phyloP scores from a whole-genome alignment of 2,329 filamentous ascomycete genomes.

The Hymenoscyphus albidus region DNA sequence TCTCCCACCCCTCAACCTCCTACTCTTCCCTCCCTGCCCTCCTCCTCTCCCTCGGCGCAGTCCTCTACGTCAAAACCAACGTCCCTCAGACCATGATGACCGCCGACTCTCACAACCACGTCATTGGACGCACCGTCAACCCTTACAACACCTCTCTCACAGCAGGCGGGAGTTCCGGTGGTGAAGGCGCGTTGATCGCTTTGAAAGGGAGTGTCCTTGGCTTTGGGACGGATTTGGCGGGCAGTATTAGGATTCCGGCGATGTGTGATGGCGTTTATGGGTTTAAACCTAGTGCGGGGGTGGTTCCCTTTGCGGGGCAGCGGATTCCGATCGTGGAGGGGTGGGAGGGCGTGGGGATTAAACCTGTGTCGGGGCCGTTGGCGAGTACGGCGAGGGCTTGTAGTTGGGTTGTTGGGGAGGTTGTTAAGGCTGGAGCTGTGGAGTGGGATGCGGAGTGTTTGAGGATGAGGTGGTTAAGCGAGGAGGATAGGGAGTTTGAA shows the following conservation, averaged over 20 bases:
- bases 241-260: conserved; percentile 41
- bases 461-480: neutral
- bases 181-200: conserved; percentile 57
- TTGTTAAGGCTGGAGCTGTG: neutral
- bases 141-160: conserved; percentile 56
- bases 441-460: neutral
- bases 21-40: conserved; percentile 57
- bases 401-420: conserved; percentile 3
- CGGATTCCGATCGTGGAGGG: conserved; percentile 47
- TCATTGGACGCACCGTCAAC: conserved; percentile 60
- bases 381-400: conserved; percentile 42
- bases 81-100: conserved; percentile 55
- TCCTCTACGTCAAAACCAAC: conserved; percentile 69
- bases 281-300: conserved; percentile 44
- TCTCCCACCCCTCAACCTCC: conserved; percentile 47
- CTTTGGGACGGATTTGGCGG: conserved; percentile 59
- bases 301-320: conserved; percentile 41
- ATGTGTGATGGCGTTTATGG: conserved; percentile 50
- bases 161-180: conserved; percentile 60
- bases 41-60: conserved; percentile 56
- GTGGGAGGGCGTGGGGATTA: conserved; percentile 46
- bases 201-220: conserved; percentile 54
- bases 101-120: conserved; percentile 56
- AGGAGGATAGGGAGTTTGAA: neutral
- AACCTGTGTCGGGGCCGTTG: conserved; percentile 47